Evolutionary conservation across 1,284 basidiomycete species (phyloP).

Genomic region (Cryptococcus sp.): DNA sequence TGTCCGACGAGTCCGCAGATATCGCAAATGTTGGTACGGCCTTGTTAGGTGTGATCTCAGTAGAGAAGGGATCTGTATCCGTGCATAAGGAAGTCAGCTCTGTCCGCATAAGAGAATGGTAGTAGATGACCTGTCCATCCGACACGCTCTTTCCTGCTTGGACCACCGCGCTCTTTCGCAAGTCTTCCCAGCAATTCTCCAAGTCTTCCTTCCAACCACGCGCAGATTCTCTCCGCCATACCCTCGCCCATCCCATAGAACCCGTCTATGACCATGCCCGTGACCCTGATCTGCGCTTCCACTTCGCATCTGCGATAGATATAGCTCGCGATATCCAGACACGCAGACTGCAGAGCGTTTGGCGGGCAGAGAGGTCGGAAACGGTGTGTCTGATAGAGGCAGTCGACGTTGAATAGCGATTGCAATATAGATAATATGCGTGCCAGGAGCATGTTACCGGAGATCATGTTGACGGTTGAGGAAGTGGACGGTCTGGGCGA

Average conservation of each 20-base stretch:
- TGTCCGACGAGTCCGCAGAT: conserved; percentile 16
- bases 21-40: conserved; percentile 26
- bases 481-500: conserved; percentile 4
- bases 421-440: conserved; percentile 25
- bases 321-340: conserved; percentile 50
- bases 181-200: conserved; percentile 28
- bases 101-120: not conserved
- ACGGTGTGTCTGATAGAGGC: conserved; percentile 29
- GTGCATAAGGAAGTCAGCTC: not conserved
- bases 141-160: not conserved
- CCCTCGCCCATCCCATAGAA: conserved; percentile 44
- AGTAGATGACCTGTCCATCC: conserved; percentile 17
- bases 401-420: conserved; percentile 34
- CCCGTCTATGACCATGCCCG: conserved; percentile 39
- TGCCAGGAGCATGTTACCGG: conserved; percentile 21
- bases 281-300: conserved; percentile 44
- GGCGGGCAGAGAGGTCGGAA: conserved; percentile 41
- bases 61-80: conserved; percentile 20
- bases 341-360: conserved; percentile 42
- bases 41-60: conserved; percentile 4
- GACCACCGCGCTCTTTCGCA: conserved; percentile 25
- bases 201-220: conserved; percentile 53
- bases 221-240: conserved; percentile 54
- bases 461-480: conserved; percentile 3
- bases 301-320: conserved; percentile 53